Evolutionary conservation across 768 basidiomycete genomes (phyloP).

Genomic region (Leccinellum albellum): DNA sequence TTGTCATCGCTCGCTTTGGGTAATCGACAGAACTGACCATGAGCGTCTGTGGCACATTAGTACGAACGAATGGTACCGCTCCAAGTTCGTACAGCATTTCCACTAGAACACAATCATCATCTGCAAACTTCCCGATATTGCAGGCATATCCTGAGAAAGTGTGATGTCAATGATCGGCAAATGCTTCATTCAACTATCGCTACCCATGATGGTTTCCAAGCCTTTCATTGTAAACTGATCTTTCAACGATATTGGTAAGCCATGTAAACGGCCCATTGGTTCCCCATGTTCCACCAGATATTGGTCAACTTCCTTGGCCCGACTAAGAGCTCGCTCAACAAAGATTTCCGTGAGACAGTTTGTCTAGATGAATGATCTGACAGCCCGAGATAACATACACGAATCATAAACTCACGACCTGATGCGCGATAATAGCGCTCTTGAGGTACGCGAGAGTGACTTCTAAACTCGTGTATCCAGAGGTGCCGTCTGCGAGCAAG

Average conservation of each 20-base stretch:
- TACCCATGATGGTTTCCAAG: constrained; percentile 56
- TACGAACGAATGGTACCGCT: constrained; percentile 70
- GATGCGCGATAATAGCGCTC: constrained; percentile 28
- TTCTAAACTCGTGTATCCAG: constrained; percentile 25
- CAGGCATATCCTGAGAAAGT: constrained; percentile 45
- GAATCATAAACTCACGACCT: constrained; percentile 14
- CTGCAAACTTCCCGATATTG: constrained; percentile 51
- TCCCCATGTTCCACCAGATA: constrained; percentile 18
- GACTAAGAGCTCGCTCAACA: constrained; percentile 22
- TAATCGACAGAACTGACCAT: constrained; percentile 43
- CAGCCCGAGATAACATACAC: not conserved
- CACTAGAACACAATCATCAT: constrained; percentile 60
- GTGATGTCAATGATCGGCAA: constrained; percentile 8
- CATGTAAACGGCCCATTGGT: constrained; percentile 45
- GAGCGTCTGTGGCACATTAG: constrained; percentile 74
- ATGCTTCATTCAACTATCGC: not conserved
- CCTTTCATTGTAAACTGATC: constrained; percentile 61
- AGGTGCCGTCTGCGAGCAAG: constrained; percentile 18
- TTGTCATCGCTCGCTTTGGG: not conserved
- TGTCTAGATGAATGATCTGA: constrained; percentile 10
- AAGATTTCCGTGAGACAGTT: constrained; percentile 30
- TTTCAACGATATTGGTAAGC: constrained; percentile 39
- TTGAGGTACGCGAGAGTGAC: constrained; percentile 29
- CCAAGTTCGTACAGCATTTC: constrained; percentile 64
- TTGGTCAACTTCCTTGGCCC: constrained; percentile 25